These are phyloP conservation scores for Aegilops sharonensis DNA, from an alignment of 176 grass and related monocot species.

Conservation along the genomic window DNA sequence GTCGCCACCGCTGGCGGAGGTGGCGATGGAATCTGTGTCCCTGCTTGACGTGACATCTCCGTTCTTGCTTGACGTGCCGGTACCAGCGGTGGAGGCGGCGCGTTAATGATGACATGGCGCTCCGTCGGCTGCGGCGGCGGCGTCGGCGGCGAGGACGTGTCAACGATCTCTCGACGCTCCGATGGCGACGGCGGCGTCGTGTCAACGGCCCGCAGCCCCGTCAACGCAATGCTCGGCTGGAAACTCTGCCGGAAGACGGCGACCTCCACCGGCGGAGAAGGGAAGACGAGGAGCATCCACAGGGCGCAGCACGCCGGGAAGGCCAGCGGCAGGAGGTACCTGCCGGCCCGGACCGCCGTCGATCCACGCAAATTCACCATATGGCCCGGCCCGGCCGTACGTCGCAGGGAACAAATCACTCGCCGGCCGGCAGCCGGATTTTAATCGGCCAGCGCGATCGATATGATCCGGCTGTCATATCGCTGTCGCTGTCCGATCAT, in stretches of 20 bases:
- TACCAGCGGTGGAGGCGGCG: not conserved
- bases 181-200: not conserved
- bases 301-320: slow-evolving; percentile 36
- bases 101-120: not conserved
- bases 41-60: not conserved
- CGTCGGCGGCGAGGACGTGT: not conserved
- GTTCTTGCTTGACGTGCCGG: not conserved
- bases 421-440: not conserved
- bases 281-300: slow-evolving; percentile 32
- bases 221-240: not conserved
- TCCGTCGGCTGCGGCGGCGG: not conserved
- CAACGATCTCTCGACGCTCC: not conserved
- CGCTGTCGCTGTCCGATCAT: not conserved
- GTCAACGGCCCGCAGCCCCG: not conserved
- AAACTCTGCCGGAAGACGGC: not conserved
- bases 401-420: not conserved
- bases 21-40: not conserved
- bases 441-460: slow-evolving; percentile 12
- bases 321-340: slow-evolving; percentile 23
- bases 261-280: not conserved
- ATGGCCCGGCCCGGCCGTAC: slow-evolving; percentile 4
- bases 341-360: slow-evolving; percentile 16
- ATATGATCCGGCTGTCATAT: not conserved
- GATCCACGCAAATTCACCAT: slow-evolving; percentile 22
- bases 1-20: not conserved